Base-by-base conservation (phyloP, 768 basidiomycete species). In the Leccinum barrowsii region DNA sequence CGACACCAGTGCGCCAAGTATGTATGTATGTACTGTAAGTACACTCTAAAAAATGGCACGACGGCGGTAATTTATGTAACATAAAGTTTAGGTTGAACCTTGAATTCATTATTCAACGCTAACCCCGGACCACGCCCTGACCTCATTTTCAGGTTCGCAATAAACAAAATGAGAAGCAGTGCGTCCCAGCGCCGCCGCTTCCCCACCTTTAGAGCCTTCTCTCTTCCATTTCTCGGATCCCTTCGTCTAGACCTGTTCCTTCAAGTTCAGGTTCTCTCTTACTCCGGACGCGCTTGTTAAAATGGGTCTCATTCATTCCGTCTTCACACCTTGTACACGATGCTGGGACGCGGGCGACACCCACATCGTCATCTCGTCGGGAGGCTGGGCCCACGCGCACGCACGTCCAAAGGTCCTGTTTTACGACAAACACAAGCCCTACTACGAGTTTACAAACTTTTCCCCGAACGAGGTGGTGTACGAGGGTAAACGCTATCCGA, bases 391-490 rank as follows among this genome's bases (percentile, higher is more conserved):
- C 0, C 59, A 67, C 24, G 64, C 67, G 8, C 66, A 69, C 19
- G 66, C 66, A 6, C 67, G 66, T 22, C 67, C 65, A 2, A 63
- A 50, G 35, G 79, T 87, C 42, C 65, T 84, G 22, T 88, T 88
- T 67, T 87, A 88, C 63, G 79, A 87, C 52, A 87, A 82, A 65
- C 71, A 80, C 35, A 77, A 85, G 55, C 86, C 85, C 2, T 77
- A 86, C 60, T 87, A 88, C 63, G 86, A 84, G 17, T 87, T 89
- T 63, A 87, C 87, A 7, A 89, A 89, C 64, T 89, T 88, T 65
- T 89, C 89, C 1, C 69, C 82, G 0, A 85, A 89, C 70, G 77
- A 83, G n/a, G 84, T 90, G 7, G 66, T 78, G 17, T 86, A 87
- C 63, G 77, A 82, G 22, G 82, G 83, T 19, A 85, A 83, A 65